A percentile compares a stretch with the other conserved stretches of the same genome.
Conservation (phyloP, 1,284 basidiomycete species). For the Irpex sp. region DNA sequence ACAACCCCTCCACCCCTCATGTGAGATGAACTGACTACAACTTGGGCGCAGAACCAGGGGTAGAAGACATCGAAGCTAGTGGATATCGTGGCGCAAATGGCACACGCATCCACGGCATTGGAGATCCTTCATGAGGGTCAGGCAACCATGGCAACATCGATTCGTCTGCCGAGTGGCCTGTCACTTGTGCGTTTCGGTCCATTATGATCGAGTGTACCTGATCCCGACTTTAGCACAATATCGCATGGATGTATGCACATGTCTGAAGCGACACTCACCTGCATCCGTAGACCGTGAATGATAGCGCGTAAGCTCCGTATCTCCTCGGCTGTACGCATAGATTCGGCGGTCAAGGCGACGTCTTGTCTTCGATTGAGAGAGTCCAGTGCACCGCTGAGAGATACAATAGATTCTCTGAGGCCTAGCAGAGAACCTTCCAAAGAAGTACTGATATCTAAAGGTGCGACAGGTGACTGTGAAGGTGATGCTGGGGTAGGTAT, state of each 20-base stretch:
- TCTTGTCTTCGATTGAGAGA: constrained; percentile 61
- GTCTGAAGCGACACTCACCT: constrained; percentile 41
- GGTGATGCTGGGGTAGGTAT: constrained; percentile 3
- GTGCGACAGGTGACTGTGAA: constrained; percentile 42
- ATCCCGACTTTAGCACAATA: background rate
- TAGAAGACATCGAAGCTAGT: background rate
- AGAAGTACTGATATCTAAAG: constrained; percentile 55
- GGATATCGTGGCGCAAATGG: background rate
- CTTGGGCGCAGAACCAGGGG: background rate
- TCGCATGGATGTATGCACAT: background rate
- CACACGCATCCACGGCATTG: background rate
- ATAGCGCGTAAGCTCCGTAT: constrained; percentile 69
- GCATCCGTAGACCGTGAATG: constrained; percentile 78
- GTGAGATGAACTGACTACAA: background rate
- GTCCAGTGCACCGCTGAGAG: constrained; percentile 56
- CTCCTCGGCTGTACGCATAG: constrained; percentile 72
- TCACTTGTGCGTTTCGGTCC: constrained; percentile 55
- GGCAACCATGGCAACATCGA: background rate
- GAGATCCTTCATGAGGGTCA: background rate
- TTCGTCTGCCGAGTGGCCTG: background rate
- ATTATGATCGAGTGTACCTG: constrained; percentile 64
- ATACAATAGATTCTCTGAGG: constrained; percentile 57
- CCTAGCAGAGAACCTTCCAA: constrained; percentile 57
- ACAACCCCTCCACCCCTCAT: background rate
- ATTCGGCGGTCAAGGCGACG: constrained; percentile 68